A percentile compares a stretch with the other conserved stretches of the same genome.
These are phyloP conservation scores for Tricholoma hemisulphureum DNA, from an alignment of 768 basidiomycete genomes.

Conservation along the genomic window DNA sequence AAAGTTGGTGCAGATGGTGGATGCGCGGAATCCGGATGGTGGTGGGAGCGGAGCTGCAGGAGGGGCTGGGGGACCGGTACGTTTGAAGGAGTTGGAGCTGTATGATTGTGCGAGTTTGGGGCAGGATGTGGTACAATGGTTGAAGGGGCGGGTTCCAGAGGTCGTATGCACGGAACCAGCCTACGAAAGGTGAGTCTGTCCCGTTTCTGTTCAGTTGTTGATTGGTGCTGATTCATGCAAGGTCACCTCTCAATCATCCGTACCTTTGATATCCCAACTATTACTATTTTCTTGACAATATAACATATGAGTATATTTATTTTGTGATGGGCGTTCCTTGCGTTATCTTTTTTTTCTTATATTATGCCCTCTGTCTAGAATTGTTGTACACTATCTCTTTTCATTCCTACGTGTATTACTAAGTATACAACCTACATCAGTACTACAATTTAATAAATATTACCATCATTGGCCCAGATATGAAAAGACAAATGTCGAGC, in stretches of 20 bases:
- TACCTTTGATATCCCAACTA: not conserved
- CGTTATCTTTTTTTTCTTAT: too few relatives aligned
- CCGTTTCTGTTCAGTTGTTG: not conserved
- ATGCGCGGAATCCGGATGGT: constrained; percentile 62
- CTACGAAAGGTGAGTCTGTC: constrained; percentile 41
- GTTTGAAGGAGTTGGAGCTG: constrained; percentile 60
- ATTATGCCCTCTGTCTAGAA: too few relatives aligned
- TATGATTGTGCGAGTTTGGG: constrained; percentile 66
- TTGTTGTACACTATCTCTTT: too few relatives aligned
- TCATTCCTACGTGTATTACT: too few relatives aligned
- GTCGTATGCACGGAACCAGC: constrained; percentile 62
- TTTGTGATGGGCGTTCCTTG: too few relatives aligned
- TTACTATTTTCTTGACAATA: too few relatives aligned
- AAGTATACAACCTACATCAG: too few relatives aligned
- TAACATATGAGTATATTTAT: too few relatives aligned
- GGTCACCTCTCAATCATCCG: constrained; percentile 3
- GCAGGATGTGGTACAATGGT: constrained; percentile 68
- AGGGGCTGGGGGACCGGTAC: constrained; percentile 49
- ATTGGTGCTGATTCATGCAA: not conserved
- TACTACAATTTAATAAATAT: too few relatives aligned
- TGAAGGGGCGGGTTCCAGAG: constrained; percentile 58
- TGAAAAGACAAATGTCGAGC: too few relatives aligned
- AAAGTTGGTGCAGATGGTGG: constrained; percentile 70
- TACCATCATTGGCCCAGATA: too few relatives aligned
- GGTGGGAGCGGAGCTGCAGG: constrained; percentile 29